These are phyloP conservation scores for Polygonum aviculare DNA, from an alignment of 148 eudicot genomes.

Conservation along the genomic window DNA sequence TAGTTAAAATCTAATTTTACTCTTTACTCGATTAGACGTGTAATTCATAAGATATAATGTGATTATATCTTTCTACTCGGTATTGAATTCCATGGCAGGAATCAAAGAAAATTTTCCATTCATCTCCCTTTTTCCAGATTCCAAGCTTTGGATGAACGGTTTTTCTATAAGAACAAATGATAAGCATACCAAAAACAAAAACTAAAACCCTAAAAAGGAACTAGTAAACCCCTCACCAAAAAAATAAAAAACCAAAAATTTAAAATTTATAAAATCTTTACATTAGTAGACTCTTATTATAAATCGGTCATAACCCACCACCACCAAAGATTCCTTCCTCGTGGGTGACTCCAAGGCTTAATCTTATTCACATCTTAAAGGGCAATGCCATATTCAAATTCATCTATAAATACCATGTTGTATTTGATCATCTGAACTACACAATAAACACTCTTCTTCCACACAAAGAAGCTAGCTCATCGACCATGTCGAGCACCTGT, in stretches of 20 bases:
- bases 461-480: neutral
- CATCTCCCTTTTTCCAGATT: neutral
- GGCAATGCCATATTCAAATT: neutral
- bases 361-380: too few species aligned
- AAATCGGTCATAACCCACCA: too few species aligned
- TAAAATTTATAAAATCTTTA: too few species aligned
- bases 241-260: too few species aligned
- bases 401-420: conserved; percentile 25
- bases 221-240: too few species aligned
- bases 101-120: neutral
- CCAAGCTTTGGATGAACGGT: neutral
- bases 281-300: too few species aligned
- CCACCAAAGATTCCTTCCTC: neutral
- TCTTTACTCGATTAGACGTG: neutral
- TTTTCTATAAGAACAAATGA: too few species aligned
- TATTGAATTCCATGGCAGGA: neutral
- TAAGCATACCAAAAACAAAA: neutral
- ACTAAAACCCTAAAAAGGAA: too few species aligned
- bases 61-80: neutral
- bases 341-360: neutral
- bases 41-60: neutral
- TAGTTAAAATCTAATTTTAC: too few species aligned
- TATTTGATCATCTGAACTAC: neutral
- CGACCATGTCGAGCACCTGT: conserved; percentile 15
- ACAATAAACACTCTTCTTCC: neutral